Evolutionary conservation across 176 grass and related monocot genomes (phyloP).

Genomic region (Avena atlantica): DNA sequence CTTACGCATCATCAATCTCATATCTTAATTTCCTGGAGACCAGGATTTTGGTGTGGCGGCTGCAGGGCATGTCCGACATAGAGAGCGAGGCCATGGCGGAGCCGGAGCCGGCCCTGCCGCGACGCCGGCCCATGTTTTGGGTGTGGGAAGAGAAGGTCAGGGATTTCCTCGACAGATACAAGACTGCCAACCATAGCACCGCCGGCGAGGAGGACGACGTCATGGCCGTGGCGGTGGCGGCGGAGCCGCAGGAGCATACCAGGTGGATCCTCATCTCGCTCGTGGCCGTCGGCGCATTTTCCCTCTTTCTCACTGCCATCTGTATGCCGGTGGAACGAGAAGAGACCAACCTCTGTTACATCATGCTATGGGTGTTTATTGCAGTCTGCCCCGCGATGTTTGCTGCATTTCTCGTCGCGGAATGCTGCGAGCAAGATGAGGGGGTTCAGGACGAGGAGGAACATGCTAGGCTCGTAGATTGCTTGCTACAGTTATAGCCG

Average conservation of each 20-base stretch:
- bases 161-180: not conserved
- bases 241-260: not conserved
- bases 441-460: not conserved
- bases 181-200: not conserved
- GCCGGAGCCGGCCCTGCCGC: not conserved
- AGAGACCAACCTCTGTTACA: not conserved
- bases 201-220: not conserved
- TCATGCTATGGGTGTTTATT: not conserved
- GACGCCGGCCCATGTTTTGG: not conserved
- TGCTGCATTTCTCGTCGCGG: not conserved
- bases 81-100: not conserved
- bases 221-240: not conserved
- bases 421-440: not conserved
- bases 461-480: not conserved
- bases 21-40: not conserved
- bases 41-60: not conserved
- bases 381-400: not conserved
- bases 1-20: not conserved
- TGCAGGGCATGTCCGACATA: not conserved
- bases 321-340: not conserved
- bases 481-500: no score
- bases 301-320: not conserved
- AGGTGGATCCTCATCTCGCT: not conserved
- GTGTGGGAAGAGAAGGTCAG: not conserved
- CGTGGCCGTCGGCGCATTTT: not conserved